phyloP scores from a whole-genome alignment of 2,329 filamentous ascomycete genomes.

The Fusarium paranaense region DNA sequence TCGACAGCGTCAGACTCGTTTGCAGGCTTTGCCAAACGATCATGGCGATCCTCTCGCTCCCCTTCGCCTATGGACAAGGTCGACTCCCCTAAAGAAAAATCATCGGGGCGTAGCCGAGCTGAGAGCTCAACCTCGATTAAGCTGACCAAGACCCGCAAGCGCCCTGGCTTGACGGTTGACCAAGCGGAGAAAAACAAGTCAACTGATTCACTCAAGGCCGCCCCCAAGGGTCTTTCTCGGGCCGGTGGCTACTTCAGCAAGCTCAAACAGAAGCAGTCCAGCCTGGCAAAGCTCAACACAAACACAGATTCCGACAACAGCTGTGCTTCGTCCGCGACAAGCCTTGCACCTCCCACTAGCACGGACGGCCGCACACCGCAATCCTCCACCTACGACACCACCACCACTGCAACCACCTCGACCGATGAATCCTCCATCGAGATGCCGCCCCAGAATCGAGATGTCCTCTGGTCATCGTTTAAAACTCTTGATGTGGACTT shows the following conservation, averaged over 20 bases:
- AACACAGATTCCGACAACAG: slow-evolving; percentile 56
- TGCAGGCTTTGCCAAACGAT: slow-evolving; percentile 62
- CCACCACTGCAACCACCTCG: slow-evolving; percentile 50
- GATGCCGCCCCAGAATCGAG: slow-evolving; percentile 57
- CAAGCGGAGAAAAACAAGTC: slow-evolving; percentile 40
- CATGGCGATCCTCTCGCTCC: slow-evolving; percentile 64
- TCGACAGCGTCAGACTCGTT: slow-evolving; percentile 60
- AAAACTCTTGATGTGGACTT: slow-evolving; percentile 63
- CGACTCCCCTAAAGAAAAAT: slow-evolving; percentile 37
- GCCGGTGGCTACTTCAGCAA: slow-evolving; percentile 63
- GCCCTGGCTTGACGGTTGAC: slow-evolving; percentile 45
- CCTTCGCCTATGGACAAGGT: slow-evolving; percentile 57
- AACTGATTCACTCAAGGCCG: slow-evolving; percentile 52
- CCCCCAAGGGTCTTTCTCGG: slow-evolving; percentile 55
- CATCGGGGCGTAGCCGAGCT: slow-evolving; percentile 37
- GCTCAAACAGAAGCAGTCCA: slow-evolving; percentile 59
- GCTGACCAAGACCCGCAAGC: slow-evolving; percentile 44
- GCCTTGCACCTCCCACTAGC: slow-evolving; percentile 54
- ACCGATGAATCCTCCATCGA: slow-evolving; percentile 61
- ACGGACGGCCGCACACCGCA: slow-evolving; percentile 53
- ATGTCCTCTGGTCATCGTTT: slow-evolving; percentile 67
- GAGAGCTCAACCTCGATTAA: slow-evolving; percentile 41
- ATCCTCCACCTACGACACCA: slow-evolving; percentile 54
- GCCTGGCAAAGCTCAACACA: slow-evolving; percentile 53
- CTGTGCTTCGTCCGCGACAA: slow-evolving; percentile 61